A percentile compares a stretch with the other conserved stretches of the same genome.
Evolutionary conservation across 345 rosid species (phyloP).

Genomic region (Eutrema yunnanense): DNA sequence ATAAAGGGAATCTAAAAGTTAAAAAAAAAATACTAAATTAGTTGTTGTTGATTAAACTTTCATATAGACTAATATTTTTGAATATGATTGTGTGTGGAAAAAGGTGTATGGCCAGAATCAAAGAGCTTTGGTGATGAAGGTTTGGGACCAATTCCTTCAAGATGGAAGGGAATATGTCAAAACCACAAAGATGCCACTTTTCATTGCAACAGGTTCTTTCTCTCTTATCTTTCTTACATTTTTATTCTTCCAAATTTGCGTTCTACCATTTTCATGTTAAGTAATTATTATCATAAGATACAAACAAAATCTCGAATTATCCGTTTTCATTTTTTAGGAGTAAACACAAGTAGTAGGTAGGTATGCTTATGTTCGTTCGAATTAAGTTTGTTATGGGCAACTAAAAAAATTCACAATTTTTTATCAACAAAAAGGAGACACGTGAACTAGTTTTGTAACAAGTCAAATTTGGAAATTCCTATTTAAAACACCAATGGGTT

Average conservation of each 20-base stretch:
- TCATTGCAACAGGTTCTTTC: constrained; percentile 64
- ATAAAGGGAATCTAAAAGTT: no score
- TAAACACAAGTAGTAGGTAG: no score
- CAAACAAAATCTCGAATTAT: not conserved
- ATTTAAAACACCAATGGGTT: not conserved
- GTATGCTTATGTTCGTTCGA: no score
- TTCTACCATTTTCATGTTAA: constrained; percentile 8
- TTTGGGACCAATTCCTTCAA: constrained; percentile 76
- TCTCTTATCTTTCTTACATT: constrained; percentile 3
- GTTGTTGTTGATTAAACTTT: not conserved
- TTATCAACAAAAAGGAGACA: no score
- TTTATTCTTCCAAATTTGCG: not conserved
- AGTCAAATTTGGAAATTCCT: not conserved
- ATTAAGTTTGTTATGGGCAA: no score
- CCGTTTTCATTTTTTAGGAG: no score
- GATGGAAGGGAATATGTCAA: constrained; percentile 81
- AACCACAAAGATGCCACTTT: constrained; percentile 44
- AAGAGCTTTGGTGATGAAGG: constrained; percentile 77
- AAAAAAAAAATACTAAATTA: not conserved
- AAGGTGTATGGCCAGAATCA: constrained; percentile 96
- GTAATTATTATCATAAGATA: constrained; percentile 10
- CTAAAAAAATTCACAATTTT: no score
- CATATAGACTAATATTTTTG: not conserved
- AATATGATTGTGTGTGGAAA: not conserved
- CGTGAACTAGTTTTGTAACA: no score